Evolutionary conservation across 352 stramenopile species (phyloP).

Genomic region (Phytophthora cryptogea): DNA sequence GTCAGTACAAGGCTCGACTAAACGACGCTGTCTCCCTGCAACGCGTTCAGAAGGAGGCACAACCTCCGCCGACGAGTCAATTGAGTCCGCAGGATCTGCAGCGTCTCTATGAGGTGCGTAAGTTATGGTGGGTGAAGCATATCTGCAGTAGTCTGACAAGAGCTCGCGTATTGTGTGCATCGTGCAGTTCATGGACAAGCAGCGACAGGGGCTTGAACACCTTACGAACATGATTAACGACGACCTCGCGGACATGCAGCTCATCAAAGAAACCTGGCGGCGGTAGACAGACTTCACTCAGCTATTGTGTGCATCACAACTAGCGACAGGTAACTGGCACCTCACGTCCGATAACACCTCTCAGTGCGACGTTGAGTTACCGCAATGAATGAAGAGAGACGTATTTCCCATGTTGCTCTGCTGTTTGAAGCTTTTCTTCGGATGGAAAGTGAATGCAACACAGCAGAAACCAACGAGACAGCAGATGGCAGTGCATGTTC

Average conservation of each 20-base stretch:
- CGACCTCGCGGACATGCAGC: conserved; percentile 84
- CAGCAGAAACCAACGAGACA: conserved; percentile 5
- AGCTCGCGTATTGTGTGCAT: conserved; percentile 17
- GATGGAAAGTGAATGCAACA: conserved; percentile 3
- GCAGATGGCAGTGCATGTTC: conserved; percentile 24
- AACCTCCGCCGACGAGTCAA: conserved; percentile 45
- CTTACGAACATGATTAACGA: conserved; percentile 85
- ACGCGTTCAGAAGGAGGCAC: conserved; percentile 61
- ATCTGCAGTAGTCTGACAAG: neutral
- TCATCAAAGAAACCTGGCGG: conserved; percentile 87
- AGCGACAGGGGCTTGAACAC: conserved; percentile 84
- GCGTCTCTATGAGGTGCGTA: conserved; percentile 69
- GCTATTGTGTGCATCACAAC: neutral
- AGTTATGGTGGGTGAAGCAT: neutral
- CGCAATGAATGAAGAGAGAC: conserved; percentile 14
- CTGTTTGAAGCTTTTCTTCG: conserved; percentile 1
- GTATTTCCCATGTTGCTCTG: conserved; percentile 9
- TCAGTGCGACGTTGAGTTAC: neutral
- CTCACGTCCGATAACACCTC: neutral
- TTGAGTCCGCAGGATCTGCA: conserved; percentile 78
- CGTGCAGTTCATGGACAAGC: conserved; percentile 79
- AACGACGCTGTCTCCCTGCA: conserved; percentile 80
- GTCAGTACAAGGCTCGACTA: conserved; percentile 87
- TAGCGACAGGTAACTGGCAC: neutral
- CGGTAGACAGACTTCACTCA: conserved; percentile 41